A percentile compares a stretch with the other conserved stretches of the same genome.
Evolutionary conservation across 345 rosid genomes (phyloP).

Genomic region (Sapria himalayana): DNA sequence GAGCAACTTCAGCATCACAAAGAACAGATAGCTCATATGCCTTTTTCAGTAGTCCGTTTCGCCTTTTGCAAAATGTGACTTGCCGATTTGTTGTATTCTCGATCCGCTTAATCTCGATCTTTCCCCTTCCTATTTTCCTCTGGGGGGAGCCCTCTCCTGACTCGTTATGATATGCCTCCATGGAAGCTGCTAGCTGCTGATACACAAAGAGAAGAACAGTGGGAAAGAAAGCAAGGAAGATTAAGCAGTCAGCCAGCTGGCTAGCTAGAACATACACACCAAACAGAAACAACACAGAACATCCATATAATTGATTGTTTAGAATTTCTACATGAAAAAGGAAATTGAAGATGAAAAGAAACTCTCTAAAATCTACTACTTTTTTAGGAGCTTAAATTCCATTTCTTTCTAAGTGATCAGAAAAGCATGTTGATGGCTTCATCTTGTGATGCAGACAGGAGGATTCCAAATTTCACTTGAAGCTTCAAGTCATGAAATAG

Average conservation of each 20-base stretch:
- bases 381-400: background rate
- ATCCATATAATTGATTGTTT: background rate
- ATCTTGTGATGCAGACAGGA: background rate
- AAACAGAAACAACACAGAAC: background rate
- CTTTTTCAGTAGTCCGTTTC: conserved; percentile 86
- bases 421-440: conserved; percentile 2
- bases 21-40: conserved; percentile 93
- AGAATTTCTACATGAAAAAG: background rate
- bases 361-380: background rate
- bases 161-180: conserved; percentile 24
- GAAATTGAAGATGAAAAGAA: background rate
- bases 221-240: background rate
- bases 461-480: background rate
- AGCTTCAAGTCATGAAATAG: background rate
- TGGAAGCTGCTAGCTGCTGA: background rate
- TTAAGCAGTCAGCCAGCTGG: background rate
- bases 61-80: conserved; percentile 92
- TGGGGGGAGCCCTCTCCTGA: conserved; percentile 23
- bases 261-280: background rate
- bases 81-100: conserved; percentile 97
- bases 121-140: conserved; percentile 84
- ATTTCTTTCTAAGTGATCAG: background rate
- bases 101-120: conserved; percentile 99
- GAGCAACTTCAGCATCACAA: conserved; percentile 70
- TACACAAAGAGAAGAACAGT: background rate